These are phyloP conservation scores for Thalassiosira exigua DNA, from an alignment of 352 stramenopile species.

Conservation along the genomic window DNA sequence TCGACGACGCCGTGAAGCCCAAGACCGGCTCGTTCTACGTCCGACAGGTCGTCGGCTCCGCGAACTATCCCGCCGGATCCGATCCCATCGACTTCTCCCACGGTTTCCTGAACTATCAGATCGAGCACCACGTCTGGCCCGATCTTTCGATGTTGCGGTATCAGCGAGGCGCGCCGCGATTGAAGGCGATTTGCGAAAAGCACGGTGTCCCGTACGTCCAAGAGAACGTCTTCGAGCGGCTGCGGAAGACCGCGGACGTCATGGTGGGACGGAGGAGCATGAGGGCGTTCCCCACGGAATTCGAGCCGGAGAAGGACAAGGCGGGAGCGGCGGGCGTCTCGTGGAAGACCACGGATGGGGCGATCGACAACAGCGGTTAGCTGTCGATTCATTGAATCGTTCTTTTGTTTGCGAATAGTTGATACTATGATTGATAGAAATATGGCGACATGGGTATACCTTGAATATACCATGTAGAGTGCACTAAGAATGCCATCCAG, in stretches of 20 bases:
- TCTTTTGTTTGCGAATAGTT: conserved; percentile 11
- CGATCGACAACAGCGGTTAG: conserved; percentile 43
- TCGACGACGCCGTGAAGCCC: conserved; percentile 66
- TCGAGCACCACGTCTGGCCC: conserved; percentile 75
- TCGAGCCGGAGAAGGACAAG: conserved; percentile 61
- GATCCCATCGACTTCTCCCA: conserved; percentile 75
- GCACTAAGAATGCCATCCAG: too few species aligned
- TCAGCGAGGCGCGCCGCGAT: conserved; percentile 65
- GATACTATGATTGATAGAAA: too few species aligned
- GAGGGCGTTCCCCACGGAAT: conserved; percentile 69
- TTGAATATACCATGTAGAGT: too few species aligned
- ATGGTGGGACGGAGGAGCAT: conserved; percentile 78
- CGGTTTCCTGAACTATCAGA: conserved; percentile 78
- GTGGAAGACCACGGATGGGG: conserved; percentile 59
- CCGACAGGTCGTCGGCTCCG: conserved; percentile 73
- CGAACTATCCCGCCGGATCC: conserved; percentile 65
- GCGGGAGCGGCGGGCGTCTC: conserved; percentile 35
- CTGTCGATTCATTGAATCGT: neutral
- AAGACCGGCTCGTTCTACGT: conserved; percentile 78
- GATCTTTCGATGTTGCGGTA: conserved; percentile 79
- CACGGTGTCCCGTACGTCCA: conserved; percentile 80
- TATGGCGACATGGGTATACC: too few species aligned
- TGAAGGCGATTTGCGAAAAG: conserved; percentile 74
- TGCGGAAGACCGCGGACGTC: conserved; percentile 79
- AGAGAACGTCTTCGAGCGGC: conserved; percentile 68